Evolutionary conservation across 352 stramenopile species (phyloP).

Genomic region (Thalassiosira sp.): DNA sequence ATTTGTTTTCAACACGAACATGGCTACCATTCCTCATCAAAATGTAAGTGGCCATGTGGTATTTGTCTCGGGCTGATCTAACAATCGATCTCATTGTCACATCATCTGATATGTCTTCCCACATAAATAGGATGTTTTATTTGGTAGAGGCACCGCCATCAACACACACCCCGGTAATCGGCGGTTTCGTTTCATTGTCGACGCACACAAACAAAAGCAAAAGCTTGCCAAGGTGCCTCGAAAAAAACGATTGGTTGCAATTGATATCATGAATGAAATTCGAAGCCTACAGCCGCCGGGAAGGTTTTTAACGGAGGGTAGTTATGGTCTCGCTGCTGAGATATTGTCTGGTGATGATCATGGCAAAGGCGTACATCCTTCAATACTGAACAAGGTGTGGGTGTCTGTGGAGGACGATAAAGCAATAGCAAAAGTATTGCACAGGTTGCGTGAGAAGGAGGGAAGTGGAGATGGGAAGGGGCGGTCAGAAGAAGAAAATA

Average conservation of each 20-base stretch:
- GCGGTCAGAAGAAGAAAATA: too few relatives aligned
- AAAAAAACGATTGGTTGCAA: constrained; percentile 35
- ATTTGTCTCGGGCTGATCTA: not conserved
- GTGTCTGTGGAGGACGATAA: not conserved
- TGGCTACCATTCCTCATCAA: not conserved
- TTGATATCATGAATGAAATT: constrained; percentile 30
- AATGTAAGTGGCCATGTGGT: not conserved
- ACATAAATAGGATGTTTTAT: constrained; percentile 38
- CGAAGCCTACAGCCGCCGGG: not conserved
- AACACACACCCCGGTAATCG: constrained; percentile 40
- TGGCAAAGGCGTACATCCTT: not conserved
- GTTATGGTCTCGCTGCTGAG: not conserved
- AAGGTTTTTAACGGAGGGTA: constrained; percentile 28
- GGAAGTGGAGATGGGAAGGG: too few relatives aligned
- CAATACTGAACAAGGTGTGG: not conserved
- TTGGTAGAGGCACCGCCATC: constrained; percentile 30
- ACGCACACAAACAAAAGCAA: constrained; percentile 7
- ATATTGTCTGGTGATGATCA: not conserved
- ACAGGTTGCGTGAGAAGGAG: constrained; percentile 12
- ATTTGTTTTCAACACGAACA: not conserved
- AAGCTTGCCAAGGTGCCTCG: not conserved
- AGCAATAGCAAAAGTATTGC: not conserved
- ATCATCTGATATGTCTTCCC: not conserved
- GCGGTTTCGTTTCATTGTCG: constrained; percentile 32
- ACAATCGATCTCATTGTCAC: not conserved